Evolutionary conservation across 176 grass and related monocot genomes (phyloP).

Genomic region (Neostapfia colusana): DNA sequence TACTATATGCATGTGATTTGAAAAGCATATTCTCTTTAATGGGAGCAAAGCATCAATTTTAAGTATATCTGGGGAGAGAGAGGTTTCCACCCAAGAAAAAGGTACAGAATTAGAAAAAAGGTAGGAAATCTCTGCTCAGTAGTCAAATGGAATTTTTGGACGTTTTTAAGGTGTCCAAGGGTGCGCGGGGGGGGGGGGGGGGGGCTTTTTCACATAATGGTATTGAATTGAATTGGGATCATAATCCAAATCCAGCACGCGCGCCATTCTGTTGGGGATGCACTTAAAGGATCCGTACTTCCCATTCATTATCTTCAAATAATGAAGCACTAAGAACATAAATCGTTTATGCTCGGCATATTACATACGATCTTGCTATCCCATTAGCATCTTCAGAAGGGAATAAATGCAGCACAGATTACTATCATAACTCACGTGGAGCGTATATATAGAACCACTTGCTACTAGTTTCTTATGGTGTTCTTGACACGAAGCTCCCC

Average conservation of each 20-base stretch:
- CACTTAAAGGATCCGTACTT: not conserved
- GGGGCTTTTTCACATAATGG: no score
- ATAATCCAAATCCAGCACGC: not conserved
- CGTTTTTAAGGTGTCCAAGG: no score
- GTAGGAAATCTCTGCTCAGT: not conserved
- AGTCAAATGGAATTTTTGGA: conserved; percentile 13
- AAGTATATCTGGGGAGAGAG: not conserved
- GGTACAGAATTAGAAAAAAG: not conserved
- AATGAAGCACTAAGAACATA: conserved; percentile 31
- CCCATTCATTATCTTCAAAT: conserved; percentile 27
- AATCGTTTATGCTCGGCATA: conserved; percentile 48
- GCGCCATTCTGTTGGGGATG: conserved; percentile 10
- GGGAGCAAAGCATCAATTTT: not conserved
- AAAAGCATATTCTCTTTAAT: conserved; percentile 26
- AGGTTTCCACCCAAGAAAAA: not conserved
- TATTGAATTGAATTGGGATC: not conserved
- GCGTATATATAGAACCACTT: not conserved
- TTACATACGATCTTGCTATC: conserved; percentile 43
- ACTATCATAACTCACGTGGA: conserved; percentile 28
- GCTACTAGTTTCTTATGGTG: conserved; percentile 28
- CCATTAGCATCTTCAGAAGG: conserved; percentile 42
- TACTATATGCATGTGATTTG: conserved; percentile 1
- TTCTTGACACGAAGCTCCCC: conserved; percentile 36
- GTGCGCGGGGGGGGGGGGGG: no score
- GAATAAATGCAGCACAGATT: conserved; percentile 39